Evolutionary conservation across 805 yeast genomes (phyloP).

Genomic region (Tetrapisispora pingtungensis): DNA sequence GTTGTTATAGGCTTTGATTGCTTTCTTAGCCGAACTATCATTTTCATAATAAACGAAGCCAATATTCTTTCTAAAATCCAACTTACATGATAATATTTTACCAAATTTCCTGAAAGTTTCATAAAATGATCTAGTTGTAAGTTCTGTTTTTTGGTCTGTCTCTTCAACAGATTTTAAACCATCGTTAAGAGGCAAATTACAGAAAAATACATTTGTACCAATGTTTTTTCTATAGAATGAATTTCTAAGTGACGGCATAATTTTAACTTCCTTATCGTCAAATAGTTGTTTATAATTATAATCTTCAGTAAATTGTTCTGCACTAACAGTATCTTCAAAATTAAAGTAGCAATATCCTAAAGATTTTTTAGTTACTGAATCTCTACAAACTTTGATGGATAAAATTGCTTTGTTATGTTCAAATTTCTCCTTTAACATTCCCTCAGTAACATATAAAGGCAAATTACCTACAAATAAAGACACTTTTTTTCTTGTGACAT

Average conservation of each 20-base stretch:
- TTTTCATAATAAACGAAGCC: conserved; percentile 34
- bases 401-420: conserved; percentile 34
- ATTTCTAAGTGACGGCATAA: conserved; percentile 47
- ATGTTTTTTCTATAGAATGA: conserved; percentile 31
- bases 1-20: conserved; percentile 26
- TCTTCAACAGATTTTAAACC: neutral
- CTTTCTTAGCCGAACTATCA: conserved; percentile 27
- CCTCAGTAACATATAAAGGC: conserved; percentile 40
- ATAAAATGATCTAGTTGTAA: conserved; percentile 37
- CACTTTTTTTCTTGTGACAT: neutral
- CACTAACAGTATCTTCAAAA: conserved; percentile 40
- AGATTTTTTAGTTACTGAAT: conserved; percentile 43
- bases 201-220: conserved; percentile 43
- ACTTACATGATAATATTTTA: conserved; percentile 35
- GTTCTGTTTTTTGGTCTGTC: conserved; percentile 5
- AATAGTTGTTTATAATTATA: conserved; percentile 41
- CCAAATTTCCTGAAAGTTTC: conserved; percentile 42
- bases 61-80: conserved; percentile 30
- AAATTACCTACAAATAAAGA: conserved; percentile 59
- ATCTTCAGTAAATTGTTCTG: conserved; percentile 44
- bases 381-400: conserved; percentile 52
- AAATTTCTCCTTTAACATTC: conserved; percentile 37
- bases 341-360: conserved; percentile 71
- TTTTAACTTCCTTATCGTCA: conserved; percentile 39
- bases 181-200: conserved; percentile 33